Evolutionary conservation across 2,329 filamentous ascomycete genomes (phyloP).

Genomic region (Colletotrichum tofieldiae): DNA sequence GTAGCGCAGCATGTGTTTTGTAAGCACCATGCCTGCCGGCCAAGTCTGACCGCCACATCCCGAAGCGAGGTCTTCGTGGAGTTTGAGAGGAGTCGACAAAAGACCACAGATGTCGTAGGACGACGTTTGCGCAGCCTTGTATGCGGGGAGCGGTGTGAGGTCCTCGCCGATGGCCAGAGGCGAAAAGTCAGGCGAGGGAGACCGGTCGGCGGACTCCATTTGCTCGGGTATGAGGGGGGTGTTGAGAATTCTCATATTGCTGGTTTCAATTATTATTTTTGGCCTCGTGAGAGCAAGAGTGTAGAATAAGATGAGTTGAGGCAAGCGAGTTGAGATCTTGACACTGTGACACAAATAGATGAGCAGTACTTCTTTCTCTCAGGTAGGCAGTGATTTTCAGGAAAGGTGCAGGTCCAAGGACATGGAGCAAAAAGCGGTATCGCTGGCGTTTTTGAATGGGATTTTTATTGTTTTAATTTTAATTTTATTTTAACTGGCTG

Average conservation of each 20-base stretch:
- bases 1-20: constrained; percentile 87
- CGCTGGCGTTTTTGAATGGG: constrained; percentile 18
- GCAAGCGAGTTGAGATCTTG: constrained; percentile 2
- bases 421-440: constrained; percentile 27
- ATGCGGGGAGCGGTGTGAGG: constrained; percentile 71
- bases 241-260: constrained; percentile 41
- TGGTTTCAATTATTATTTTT: constrained; percentile 13
- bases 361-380: not conserved
- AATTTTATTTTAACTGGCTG: constrained; percentile 20
- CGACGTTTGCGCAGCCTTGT: constrained; percentile 69
- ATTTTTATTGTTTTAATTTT: constrained; percentile 30
- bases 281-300: constrained; percentile 3
- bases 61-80: constrained; percentile 88
- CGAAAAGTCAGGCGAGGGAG: constrained; percentile 66
- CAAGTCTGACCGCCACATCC: constrained; percentile 96
- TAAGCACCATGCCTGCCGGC: constrained; percentile 92
- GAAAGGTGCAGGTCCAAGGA: constrained; percentile 10
- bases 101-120: constrained; percentile 80
- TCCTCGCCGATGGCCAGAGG: constrained; percentile 68
- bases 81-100: constrained; percentile 76
- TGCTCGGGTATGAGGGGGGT: constrained; percentile 35
- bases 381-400: constrained; percentile 11
- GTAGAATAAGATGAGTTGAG: not conserved
- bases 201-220: constrained; percentile 43
- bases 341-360: not conserved